Evolutionary conservation across 495 filamentous ascomycete species (phyloP).

Genomic region (Aspergillus nanangensis): DNA sequence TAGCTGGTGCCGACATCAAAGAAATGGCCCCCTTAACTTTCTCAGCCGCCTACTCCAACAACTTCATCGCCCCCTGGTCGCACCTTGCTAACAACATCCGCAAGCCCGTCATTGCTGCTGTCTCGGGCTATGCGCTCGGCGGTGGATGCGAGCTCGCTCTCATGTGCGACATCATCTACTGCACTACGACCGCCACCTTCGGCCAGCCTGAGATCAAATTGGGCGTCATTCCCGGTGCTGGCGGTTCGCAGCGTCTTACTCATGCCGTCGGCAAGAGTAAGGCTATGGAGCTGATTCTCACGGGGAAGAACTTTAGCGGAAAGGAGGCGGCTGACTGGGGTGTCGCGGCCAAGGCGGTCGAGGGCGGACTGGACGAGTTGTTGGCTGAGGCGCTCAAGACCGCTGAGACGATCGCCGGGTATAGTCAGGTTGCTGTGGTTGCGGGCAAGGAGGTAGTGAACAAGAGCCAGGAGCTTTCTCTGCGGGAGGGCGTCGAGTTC

Average conservation of each 20-base stretch:
- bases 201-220: conserved; percentile 97
- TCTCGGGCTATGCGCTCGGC: conserved; percentile 89
- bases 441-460: conserved; percentile 98
- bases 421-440: conserved; percentile 73
- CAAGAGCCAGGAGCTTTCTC: conserved; percentile 83
- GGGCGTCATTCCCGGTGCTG: conserved; percentile 87
- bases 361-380: conserved; percentile 69
- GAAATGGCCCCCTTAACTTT: conserved; percentile 94
- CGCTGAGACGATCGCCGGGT: conserved; percentile 82
- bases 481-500: conserved; percentile 89
- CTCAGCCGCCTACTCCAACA: conserved; percentile 70
- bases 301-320: conserved; percentile 75
- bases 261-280: conserved; percentile 79
- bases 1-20: conserved; percentile 95
- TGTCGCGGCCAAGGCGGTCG: conserved; percentile 76
- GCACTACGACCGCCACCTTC: conserved; percentile 74
- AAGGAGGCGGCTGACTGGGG: conserved; percentile 87
- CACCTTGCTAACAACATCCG: conserved; percentile 72
- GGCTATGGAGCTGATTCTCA: conserved; percentile 94
- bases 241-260: conserved; percentile 86
- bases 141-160: conserved; percentile 97
- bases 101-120: conserved; percentile 89
- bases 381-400: conserved; percentile 73
- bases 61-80: conserved; percentile 95
- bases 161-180: conserved; percentile 95